Percentiles rank a stretch among this genome's conserved stretches.
These are phyloP conservation scores for Viola odorata DNA, from an alignment of 345 rosid genomes.

Conservation along the genomic window DNA sequence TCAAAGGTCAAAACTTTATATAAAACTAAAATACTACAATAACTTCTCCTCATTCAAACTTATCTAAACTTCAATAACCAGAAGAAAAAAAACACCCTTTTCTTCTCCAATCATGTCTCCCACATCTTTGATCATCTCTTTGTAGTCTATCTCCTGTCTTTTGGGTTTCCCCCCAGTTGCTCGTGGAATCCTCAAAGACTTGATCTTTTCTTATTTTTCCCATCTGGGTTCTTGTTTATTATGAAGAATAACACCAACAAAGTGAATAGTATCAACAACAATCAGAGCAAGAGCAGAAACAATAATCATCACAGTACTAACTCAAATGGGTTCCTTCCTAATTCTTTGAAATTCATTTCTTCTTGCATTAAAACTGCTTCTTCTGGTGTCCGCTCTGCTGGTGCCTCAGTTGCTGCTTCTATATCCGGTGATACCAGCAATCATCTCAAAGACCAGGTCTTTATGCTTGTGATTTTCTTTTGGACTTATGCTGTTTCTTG, in stretches of 20 bases:
- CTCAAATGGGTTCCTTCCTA: conserved; percentile 56
- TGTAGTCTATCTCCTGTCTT: not conserved
- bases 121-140: not conserved
- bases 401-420: conserved; percentile 80
- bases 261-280: conserved; percentile 20
- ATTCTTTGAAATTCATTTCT: conserved; percentile 78
- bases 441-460: conserved; percentile 74
- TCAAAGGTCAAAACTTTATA: conserved; percentile 1
- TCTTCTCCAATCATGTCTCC: not conserved
- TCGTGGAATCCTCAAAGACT: conserved; percentile 20
- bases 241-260: conserved; percentile 54
- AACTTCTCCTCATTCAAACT: not conserved
- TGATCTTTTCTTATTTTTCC: not conserved
- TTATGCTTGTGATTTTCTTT: not conserved
- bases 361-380: conserved; percentile 87
- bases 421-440: conserved; percentile 51
- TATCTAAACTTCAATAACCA: not conserved
- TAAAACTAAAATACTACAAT: not conserved
- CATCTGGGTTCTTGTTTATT: conserved; percentile 20
- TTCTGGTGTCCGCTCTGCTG: conserved; percentile 85
- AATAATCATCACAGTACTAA: conserved; percentile 7
- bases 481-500: not conserved
- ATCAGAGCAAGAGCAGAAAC: conserved; percentile 21
- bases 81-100: not conserved
- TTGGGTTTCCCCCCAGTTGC: conserved; percentile 39